These are phyloP conservation scores for Chloridella minuta DNA, from an alignment of 352 stramenopile species.

Conservation along the genomic window DNA sequence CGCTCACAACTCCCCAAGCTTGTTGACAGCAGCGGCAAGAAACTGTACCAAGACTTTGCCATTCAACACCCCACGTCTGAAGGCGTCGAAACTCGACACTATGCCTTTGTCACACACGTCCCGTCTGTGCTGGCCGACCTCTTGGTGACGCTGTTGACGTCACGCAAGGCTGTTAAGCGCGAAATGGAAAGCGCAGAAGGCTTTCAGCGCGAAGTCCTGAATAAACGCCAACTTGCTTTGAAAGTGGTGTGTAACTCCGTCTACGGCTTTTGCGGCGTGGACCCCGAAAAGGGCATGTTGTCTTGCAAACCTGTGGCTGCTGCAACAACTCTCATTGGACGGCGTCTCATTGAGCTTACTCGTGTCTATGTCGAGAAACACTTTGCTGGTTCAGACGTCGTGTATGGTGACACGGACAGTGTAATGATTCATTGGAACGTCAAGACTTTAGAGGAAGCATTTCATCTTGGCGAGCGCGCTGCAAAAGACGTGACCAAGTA, in stretches of 20 bases:
- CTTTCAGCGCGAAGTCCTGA: constrained; percentile 95
- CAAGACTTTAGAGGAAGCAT: constrained; percentile 64
- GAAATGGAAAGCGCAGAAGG: constrained; percentile 96
- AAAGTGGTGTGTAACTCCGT: constrained; percentile 78
- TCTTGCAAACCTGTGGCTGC: too few species aligned
- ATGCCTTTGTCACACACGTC: too few species aligned
- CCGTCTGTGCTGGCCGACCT: constrained; percentile 69
- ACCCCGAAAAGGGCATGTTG: too few species aligned
- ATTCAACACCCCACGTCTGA: too few species aligned
- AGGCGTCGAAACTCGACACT: too few species aligned
- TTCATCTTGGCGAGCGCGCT: constrained; percentile 79
- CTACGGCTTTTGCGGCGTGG: constrained; percentile 90
- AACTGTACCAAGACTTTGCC: too few species aligned
- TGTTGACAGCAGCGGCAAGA: not conserved
- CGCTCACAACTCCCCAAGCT: not conserved
- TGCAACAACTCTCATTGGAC: too few species aligned
- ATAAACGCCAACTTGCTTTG: constrained; percentile 61
- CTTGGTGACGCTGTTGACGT: constrained; percentile 73
- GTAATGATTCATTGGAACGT: constrained; percentile 98
- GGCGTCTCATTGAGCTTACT: too few species aligned
- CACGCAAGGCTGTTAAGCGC: constrained; percentile 84
- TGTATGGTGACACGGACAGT: constrained; percentile 97
- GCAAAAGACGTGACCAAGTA: constrained; percentile 70
- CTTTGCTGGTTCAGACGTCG: constrained; percentile 31
- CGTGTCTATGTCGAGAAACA: too few species aligned